A percentile compares a stretch with the other conserved stretches of the same genome.
Evolutionary conservation across 768 basidiomycete species (phyloP).

Genomic region (Dentipellis fragilis): DNA sequence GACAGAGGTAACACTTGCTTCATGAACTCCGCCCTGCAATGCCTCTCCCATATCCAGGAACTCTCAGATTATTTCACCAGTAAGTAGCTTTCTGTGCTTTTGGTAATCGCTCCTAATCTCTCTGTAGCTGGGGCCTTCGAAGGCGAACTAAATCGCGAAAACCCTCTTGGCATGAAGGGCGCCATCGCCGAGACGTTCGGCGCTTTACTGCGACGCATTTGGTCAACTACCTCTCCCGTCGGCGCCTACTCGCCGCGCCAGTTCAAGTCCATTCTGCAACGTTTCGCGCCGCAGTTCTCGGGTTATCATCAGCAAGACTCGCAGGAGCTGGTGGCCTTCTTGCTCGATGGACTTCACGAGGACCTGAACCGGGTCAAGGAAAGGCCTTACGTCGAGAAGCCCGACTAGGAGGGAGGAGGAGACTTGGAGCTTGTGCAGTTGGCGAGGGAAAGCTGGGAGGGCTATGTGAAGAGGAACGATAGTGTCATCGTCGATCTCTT

Average conservation of each 20-base stretch:
- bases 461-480: slow-evolving; percentile 95
- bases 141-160: slow-evolving; percentile 85
- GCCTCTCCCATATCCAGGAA: slow-evolving; percentile 86
- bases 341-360: slow-evolving; percentile 57
- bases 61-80: slow-evolving; percentile 89
- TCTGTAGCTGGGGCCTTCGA: slow-evolving; percentile 64
- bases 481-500: slow-evolving; percentile 98
- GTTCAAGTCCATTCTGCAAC: slow-evolving; percentile 83
- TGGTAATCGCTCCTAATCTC: not conserved
- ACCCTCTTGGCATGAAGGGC: slow-evolving; percentile 98
- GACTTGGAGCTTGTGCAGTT: slow-evolving; percentile 67
- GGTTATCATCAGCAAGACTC: slow-evolving; percentile 99
- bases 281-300: slow-evolving; percentile 93
- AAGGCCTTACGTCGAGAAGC: slow-evolving; percentile 96
- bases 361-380: slow-evolving; percentile 53
- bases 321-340: slow-evolving; percentile 91
- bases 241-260: slow-evolving; percentile 85
- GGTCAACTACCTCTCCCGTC: slow-evolving; percentile 44
- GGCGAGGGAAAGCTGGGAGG: slow-evolving; percentile 85
- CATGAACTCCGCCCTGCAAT: slow-evolving; percentile 98
- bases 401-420: slow-evolving; percentile 91
- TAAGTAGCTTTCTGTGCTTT: slow-evolving; percentile 22
- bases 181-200: slow-evolving; percentile 93
- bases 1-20: slow-evolving; percentile 86
- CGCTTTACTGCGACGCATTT: slow-evolving; percentile 72